Percentiles rank a stretch among this genome's conserved stretches.
Evolutionary conservation across 1,284 basidiomycete genomes (phyloP).

Genomic region (Lignosus rhinocerotis): DNA sequence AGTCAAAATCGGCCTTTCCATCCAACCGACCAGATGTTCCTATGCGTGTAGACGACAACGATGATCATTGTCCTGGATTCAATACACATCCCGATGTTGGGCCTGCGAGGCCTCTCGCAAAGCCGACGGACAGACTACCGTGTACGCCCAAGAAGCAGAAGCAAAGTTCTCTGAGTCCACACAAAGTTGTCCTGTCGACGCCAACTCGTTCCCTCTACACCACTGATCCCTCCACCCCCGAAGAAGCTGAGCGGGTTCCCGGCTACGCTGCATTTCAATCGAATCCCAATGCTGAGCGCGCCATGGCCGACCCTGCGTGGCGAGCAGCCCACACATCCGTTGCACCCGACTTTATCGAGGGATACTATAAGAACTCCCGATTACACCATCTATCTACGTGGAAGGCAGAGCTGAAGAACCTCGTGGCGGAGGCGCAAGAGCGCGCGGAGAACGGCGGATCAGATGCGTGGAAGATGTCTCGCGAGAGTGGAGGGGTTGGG

Average conservation of each 20-base stretch:
- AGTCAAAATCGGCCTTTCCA: not conserved
- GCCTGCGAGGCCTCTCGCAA: not conserved
- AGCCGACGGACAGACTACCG: conserved; percentile 1
- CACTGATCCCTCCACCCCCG: conserved; percentile 44
- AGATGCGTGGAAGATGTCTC: conserved; percentile 25
- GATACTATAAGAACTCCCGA: conserved; percentile 89
- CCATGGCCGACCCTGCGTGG: conserved; percentile 84
- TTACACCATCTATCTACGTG: conserved; percentile 91
- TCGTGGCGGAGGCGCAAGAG: conserved; percentile 81
- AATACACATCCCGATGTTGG: not conserved
- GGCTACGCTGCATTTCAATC: conserved; percentile 64
- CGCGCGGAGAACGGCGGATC: conserved; percentile 52
- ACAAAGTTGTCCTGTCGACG: conserved; percentile 6
- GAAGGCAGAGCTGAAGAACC: conserved; percentile 86
- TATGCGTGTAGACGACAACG: not conserved
- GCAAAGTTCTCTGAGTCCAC: conserved; percentile 17
- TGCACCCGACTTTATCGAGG: conserved; percentile 84
- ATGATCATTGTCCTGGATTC: not conserved
- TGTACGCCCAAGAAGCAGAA: conserved; percentile 14
- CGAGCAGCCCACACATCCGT: conserved; percentile 84
- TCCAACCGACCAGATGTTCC: not conserved
- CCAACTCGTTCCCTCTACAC: conserved; percentile 20
- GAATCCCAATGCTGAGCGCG: conserved; percentile 72
- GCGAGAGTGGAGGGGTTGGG: not conserved
- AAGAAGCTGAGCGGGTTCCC: conserved; percentile 48